Evolutionary conservation across 1,139 yeast genomes (phyloP).

Genomic region (Kazachstania sp.): DNA sequence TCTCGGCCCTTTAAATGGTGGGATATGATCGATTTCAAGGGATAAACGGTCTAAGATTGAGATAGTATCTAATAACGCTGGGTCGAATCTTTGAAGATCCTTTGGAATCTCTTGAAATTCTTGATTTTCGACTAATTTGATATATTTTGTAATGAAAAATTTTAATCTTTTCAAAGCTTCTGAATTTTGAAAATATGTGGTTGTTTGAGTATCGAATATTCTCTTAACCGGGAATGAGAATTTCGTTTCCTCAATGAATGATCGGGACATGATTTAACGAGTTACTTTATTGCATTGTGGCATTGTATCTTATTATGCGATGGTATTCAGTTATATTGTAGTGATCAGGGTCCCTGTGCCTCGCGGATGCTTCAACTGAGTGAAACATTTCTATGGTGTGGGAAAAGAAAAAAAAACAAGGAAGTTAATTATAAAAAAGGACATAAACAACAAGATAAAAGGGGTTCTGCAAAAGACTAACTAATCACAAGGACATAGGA

Average conservation of each 20-base stretch:
- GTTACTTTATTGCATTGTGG: too few species aligned
- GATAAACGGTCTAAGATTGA: conserved; percentile 32
- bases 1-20: conserved; percentile 45
- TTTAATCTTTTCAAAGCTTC: conserved; percentile 34
- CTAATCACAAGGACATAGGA: too few species aligned
- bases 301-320: too few species aligned
- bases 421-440: too few species aligned
- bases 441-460: too few species aligned
- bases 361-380: too few species aligned
- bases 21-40: conserved; percentile 48
- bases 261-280: background rate
- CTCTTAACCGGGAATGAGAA: conserved; percentile 34
- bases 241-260: conserved; percentile 2
- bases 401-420: too few species aligned
- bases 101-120: conserved; percentile 7
- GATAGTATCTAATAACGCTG: conserved; percentile 17
- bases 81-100: background rate
- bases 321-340: too few species aligned
- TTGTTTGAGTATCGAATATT: conserved; percentile 36
- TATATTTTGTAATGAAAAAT: conserved; percentile 28
- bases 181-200: conserved; percentile 36
- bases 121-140: conserved; percentile 24
- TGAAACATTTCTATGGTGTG: too few species aligned
- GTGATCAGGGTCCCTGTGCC: too few species aligned
- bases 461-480: too few species aligned